Percentiles rank a stretch among this genome's conserved stretches.
phyloP scores from a whole-genome alignment of 441 rosid species.

The Eutrema salsugineum region DNA sequence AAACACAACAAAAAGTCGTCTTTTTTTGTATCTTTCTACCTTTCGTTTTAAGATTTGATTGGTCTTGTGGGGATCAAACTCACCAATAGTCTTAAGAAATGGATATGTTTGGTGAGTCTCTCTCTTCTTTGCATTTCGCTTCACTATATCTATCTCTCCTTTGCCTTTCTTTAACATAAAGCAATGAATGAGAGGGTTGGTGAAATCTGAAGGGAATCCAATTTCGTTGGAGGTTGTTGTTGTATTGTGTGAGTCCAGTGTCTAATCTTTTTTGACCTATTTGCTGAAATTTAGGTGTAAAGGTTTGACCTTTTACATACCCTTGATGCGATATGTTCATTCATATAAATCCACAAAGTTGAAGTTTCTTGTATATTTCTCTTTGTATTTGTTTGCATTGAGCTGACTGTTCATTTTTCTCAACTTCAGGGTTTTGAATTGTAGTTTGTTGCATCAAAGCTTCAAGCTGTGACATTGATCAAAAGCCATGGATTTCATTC shows the following conservation, averaged over 20 bases:
- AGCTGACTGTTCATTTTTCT: background rate
- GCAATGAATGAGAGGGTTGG: conserved; percentile 19
- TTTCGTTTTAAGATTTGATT: background rate
- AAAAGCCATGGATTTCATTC: conserved; percentile 19
- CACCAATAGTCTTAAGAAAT: background rate
- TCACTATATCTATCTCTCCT: background rate
- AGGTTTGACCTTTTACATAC: conserved; percentile 8
- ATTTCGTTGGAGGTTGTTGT: conserved; percentile 21
- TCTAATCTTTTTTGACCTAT: conserved; percentile 9
- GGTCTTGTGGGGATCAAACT: conserved; percentile 19
- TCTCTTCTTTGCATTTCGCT: conserved; percentile 1
- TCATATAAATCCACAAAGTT: background rate
- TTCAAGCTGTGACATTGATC: background rate
- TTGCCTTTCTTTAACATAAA: background rate
- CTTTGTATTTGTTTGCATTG: background rate
- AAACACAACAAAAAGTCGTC: background rate
- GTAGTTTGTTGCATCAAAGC: background rate
- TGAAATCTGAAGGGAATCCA: conserved; percentile 29
- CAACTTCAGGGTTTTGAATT: background rate
- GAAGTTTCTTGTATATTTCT: background rate
- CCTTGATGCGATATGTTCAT: conserved; percentile 8
- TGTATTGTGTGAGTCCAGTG: conserved; percentile 1
- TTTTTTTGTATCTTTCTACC: background rate
- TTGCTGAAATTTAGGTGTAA: background rate
- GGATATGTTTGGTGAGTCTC: conserved; percentile 10